Evolutionary conservation across 305 asterid genomes (phyloP).

Genomic region (Fraxinus angustifolia): DNA sequence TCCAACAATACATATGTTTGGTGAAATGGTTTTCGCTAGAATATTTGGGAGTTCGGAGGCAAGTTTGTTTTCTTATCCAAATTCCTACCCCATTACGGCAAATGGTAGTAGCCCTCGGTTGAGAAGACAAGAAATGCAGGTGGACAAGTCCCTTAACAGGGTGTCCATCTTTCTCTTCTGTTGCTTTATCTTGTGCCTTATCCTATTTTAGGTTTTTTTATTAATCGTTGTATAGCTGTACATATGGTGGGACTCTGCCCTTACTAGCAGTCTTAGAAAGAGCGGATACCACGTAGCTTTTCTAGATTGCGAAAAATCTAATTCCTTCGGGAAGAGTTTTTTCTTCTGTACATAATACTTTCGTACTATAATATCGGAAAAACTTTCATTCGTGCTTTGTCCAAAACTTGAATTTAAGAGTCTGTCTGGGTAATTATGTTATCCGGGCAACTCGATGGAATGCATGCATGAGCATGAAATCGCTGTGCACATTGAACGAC

Average conservation of each 20-base stretch:
- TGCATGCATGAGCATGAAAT: not conserved
- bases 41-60: slow-evolving; percentile 53
- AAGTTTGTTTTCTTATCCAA: slow-evolving; percentile 49
- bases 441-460: not conserved
- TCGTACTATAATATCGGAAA: not conserved
- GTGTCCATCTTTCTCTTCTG: slow-evolving; percentile 62
- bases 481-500: not conserved
- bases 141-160: slow-evolving; percentile 78
- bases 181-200: slow-evolving; percentile 66
- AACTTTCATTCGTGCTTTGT: not conserved
- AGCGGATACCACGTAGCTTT: slow-evolving; percentile 23
- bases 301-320: not conserved
- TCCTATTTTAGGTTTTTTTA: slow-evolving; percentile 49
- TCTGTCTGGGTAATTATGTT: not conserved
- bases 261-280: slow-evolving; percentile 21
- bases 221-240: slow-evolving; percentile 32
- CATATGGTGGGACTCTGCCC: slow-evolving; percentile 24
- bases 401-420: not conserved
- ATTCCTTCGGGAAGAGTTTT: slow-evolving; percentile 11
- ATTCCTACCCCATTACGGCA: slow-evolving; percentile 40
- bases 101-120: slow-evolving; percentile 54
- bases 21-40: slow-evolving; percentile 62
- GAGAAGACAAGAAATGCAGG: slow-evolving; percentile 67
- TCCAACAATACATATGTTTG: slow-evolving; percentile 64
- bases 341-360: slow-evolving; percentile 16